phyloP scores from a whole-genome alignment of 768 basidiomycete species.

The Austroboletus eburneus region DNA sequence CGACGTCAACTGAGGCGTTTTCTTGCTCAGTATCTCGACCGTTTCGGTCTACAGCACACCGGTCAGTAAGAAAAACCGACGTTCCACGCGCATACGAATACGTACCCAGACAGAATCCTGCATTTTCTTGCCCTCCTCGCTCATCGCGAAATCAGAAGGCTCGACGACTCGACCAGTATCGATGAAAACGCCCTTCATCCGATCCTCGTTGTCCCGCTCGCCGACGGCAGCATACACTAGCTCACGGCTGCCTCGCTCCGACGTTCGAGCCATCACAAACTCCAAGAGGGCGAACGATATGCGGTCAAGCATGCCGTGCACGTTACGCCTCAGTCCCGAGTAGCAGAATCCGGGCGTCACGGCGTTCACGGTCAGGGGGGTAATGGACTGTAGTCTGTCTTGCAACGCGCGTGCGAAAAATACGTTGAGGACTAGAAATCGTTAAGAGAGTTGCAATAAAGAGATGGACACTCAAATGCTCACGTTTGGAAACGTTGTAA shows the following conservation, averaged over 20 bases:
- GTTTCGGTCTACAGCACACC: slow-evolving; percentile 19
- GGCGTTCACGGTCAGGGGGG: slow-evolving; percentile 23
- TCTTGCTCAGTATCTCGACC: slow-evolving; percentile 14
- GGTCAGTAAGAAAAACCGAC: too few species aligned
- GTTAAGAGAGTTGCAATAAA: not conserved
- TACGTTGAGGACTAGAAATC: slow-evolving; percentile 28
- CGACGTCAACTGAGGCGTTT: slow-evolving; percentile 8
- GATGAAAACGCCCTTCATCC: slow-evolving; percentile 21
- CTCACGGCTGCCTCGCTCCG: slow-evolving; percentile 34
- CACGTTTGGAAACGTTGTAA: slow-evolving; percentile 28
- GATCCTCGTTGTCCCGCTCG: slow-evolving; percentile 17
- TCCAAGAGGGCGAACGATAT: slow-evolving; percentile 4
- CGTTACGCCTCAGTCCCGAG: slow-evolving; percentile 19
- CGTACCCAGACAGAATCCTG: too few species aligned
- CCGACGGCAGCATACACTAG: slow-evolving; percentile 31
- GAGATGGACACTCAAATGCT: not conserved
- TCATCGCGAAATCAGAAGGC: slow-evolving; percentile 32
- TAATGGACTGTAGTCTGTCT: slow-evolving; percentile 12
- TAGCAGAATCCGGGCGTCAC: slow-evolving; percentile 32
- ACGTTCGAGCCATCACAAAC: slow-evolving; percentile 12
- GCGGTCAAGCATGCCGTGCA: not conserved
- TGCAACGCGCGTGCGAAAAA: slow-evolving; percentile 30
- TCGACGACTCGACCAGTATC: slow-evolving; percentile 12
- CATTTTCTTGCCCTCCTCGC: slow-evolving; percentile 21
- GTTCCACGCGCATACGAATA: too few species aligned